phyloP scores from a whole-genome alignment of 2,329 filamentous ascomycete species.

The Aaosphaeria arxii region DNA sequence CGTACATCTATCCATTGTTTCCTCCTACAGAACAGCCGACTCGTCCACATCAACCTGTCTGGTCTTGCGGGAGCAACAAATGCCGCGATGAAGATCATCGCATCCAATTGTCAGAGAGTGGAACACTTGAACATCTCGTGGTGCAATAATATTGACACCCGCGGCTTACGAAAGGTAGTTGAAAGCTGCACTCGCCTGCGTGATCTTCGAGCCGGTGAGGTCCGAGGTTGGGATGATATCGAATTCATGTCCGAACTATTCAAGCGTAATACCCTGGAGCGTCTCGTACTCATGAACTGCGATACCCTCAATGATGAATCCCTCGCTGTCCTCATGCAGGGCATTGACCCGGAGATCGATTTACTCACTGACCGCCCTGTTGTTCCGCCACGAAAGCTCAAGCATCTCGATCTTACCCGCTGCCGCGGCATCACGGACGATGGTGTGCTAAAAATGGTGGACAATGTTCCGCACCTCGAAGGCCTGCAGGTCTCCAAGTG shows the following conservation, averaged over 20 bases:
- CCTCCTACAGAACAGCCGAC: slow-evolving; percentile 71
- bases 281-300: slow-evolving; percentile 79
- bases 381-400: slow-evolving; percentile 73
- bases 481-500: slow-evolving; percentile 82
- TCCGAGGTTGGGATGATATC: slow-evolving; percentile 73
- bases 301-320: slow-evolving; percentile 72
- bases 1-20: slow-evolving; percentile 74
- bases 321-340: slow-evolving; percentile 72
- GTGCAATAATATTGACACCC: slow-evolving; percentile 82
- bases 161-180: slow-evolving; percentile 70
- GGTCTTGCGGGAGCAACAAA: slow-evolving; percentile 79
- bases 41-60: slow-evolving; percentile 83
- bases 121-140: slow-evolving; percentile 87
- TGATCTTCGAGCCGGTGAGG: slow-evolving; percentile 79
- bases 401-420: slow-evolving; percentile 80
- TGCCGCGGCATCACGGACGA: slow-evolving; percentile 71
- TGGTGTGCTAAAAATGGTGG: slow-evolving; percentile 68
- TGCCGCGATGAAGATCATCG: slow-evolving; percentile 80
- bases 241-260: slow-evolving; percentile 74
- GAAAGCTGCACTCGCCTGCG: slow-evolving; percentile 69
- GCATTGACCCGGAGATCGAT: slow-evolving; percentile 73
- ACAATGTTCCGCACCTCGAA: slow-evolving; percentile 75
- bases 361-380: slow-evolving; percentile 72
- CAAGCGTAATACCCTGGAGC: slow-evolving; percentile 74
- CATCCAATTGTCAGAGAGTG: slow-evolving; percentile 75